A percentile compares a stretch with the other conserved stretches of the same genome.
These are phyloP conservation scores for Eucalyptus leucophloia DNA, from an alignment of 345 rosid species.

Conservation along the genomic window DNA sequence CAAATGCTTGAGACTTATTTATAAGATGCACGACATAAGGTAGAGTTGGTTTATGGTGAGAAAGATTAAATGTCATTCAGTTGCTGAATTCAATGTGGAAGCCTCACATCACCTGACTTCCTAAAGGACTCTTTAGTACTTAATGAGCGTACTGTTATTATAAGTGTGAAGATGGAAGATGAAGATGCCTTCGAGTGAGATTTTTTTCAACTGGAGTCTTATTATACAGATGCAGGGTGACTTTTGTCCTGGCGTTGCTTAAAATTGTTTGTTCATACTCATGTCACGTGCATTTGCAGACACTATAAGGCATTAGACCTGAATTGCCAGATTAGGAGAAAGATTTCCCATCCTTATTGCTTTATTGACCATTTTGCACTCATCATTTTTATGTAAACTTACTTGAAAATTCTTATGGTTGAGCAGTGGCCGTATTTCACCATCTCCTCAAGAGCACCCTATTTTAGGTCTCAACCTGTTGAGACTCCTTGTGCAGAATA, in stretches of 20 bases:
- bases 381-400: neutral
- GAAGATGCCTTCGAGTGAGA: too few relatives aligned
- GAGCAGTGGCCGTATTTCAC: slow-evolving; percentile 54
- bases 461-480: slow-evolving; percentile 90
- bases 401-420: neutral
- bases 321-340: neutral
- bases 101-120: neutral
- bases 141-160: too few relatives aligned
- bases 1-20: neutral
- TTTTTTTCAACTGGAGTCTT: slow-evolving; percentile 91
- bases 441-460: slow-evolving; percentile 73
- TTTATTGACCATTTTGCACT: neutral
- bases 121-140: too few relatives aligned
- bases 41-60: neutral
- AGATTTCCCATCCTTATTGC: neutral
- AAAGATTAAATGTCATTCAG: neutral
- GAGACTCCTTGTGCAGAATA: slow-evolving; percentile 86
- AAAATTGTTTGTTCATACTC: neutral
- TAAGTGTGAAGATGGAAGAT: too few relatives aligned
- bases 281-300: neutral
- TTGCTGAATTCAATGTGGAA: neutral
- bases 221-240: slow-evolving; percentile 86
- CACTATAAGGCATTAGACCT: neutral
- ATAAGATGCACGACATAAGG: neutral
- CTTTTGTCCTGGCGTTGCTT: neutral